phyloP scores from a whole-genome alignment of 2,329 filamentous ascomycete genomes.

The Sclerotinia trifoliorum region DNA sequence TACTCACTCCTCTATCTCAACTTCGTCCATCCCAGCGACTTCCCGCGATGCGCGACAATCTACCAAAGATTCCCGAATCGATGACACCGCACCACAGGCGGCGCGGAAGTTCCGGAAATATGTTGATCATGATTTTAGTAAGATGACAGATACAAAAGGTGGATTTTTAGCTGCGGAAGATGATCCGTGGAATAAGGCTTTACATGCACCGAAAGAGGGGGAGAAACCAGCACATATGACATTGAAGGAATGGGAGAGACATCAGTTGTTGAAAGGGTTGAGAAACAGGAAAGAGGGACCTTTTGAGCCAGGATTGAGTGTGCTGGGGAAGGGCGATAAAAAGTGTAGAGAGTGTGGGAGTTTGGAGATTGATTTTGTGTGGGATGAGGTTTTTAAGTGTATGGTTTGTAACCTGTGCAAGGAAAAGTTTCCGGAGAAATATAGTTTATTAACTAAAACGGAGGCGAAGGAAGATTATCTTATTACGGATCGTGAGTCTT shows the following conservation, averaged over 20 bases:
- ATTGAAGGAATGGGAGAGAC: constrained; percentile 83
- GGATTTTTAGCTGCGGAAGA: constrained; percentile 90
- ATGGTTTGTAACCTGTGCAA: constrained; percentile 82
- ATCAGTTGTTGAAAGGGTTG: constrained; percentile 71
- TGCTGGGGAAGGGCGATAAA: constrained; percentile 64
- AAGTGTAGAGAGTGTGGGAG: constrained; percentile 80
- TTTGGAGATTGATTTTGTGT: constrained; percentile 91
- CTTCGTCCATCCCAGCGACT: constrained; percentile 51
- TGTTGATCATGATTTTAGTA: constrained; percentile 96
- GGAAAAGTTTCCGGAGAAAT: constrained; percentile 86
- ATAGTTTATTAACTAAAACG: constrained; percentile 93
- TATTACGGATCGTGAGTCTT: constrained; percentile 75
- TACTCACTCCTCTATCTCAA: constrained; percentile 62
- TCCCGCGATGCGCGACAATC: constrained; percentile 61
- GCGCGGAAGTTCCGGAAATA: constrained; percentile 89
- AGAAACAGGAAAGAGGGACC: constrained; percentile 73
- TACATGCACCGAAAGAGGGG: constrained; percentile 56
- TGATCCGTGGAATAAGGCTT: constrained; percentile 82
- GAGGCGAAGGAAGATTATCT: constrained; percentile 95
- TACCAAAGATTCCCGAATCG: constrained; percentile 41
- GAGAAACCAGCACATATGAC: constrained; percentile 86
- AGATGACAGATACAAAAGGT: constrained; percentile 97
- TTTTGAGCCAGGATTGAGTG: constrained; percentile 85
- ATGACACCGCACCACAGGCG: constrained; percentile 50
- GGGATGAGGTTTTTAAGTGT: constrained; percentile 79